Percentiles rank a stretch among this genome's conserved stretches.
Evolutionary conservation across 306 rosid species (phyloP).

Genomic region (Erythrophleum fordii): DNA sequence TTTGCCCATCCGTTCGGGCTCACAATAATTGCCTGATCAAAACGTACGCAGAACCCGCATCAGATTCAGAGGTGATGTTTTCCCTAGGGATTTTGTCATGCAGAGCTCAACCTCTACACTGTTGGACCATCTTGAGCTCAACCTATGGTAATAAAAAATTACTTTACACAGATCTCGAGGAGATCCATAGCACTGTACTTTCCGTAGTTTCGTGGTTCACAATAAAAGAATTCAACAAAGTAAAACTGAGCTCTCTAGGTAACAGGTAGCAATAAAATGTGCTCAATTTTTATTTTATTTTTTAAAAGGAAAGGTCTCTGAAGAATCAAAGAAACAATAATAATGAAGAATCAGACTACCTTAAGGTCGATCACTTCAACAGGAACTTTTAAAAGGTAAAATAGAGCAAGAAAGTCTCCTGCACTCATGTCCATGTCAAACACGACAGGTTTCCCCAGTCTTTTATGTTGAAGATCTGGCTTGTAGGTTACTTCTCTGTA

Average conservation of each 20-base stretch:
- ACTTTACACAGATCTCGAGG: not conserved
- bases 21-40: conserved; percentile 76
- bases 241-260: not conserved
- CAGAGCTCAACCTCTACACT: no score
- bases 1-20: conserved; percentile 97
- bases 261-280: no score
- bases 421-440: conserved; percentile 99
- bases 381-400: conserved; percentile 86
- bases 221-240: not conserved
- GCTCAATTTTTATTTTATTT: no score
- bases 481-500: conserved; percentile 61
- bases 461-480: conserved; percentile 59
- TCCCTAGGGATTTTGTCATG: no score
- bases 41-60: not conserved
- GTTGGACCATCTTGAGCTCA: no score
- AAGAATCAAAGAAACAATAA: not conserved
- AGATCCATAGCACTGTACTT: no score
- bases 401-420: conserved; percentile 89
- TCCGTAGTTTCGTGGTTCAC: not conserved
- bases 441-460: conserved; percentile 74
- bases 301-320: not conserved
- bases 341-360: conserved; percentile 46
- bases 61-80: not conserved
- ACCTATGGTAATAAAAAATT: not conserved
- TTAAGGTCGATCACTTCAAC: conserved; percentile 75